A percentile compares a stretch with the other conserved stretches of the same genome.
Evolutionary conservation across 371 early-diverging fungal genomes (phyloP).

Genomic region (Lichtheimia corymbifera): DNA sequence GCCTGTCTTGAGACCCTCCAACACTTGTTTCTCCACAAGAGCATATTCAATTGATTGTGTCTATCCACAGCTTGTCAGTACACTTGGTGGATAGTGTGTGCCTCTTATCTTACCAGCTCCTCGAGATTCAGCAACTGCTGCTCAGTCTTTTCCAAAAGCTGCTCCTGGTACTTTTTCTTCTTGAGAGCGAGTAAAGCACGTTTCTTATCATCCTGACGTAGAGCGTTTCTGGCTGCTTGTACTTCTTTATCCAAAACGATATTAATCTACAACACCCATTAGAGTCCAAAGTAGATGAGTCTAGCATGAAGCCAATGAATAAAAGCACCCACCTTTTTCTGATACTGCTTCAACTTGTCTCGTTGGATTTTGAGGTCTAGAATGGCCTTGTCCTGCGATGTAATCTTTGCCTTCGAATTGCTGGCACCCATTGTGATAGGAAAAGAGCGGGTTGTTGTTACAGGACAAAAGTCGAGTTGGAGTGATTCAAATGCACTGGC

Average conservation of each 20-base stretch:
- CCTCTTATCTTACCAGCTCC: slow-evolving; percentile 64
- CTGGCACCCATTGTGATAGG: slow-evolving; percentile 7
- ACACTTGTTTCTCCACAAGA: slow-evolving; percentile 84
- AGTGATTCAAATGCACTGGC: too few relatives aligned
- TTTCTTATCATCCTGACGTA: slow-evolving; percentile 74
- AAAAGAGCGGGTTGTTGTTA: too few relatives aligned
- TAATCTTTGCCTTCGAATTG: slow-evolving; percentile 59
- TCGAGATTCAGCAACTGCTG: slow-evolving; percentile 87
- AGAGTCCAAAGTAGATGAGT: slow-evolving; percentile 1
- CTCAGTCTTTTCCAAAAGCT: slow-evolving; percentile 79
- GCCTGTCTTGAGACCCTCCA: slow-evolving; percentile 83
- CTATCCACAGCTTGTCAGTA: slow-evolving; percentile 26
- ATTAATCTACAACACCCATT: slow-evolving; percentile 53
- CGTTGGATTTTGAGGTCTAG: slow-evolving; percentile 93
- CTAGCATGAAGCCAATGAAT: not conserved
- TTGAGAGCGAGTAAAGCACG: slow-evolving; percentile 87
- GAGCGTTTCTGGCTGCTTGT: slow-evolving; percentile 60
- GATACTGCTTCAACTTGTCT: slow-evolving; percentile 90
- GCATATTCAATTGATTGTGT: slow-evolving; percentile 89
- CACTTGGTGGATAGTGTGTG: not conserved
- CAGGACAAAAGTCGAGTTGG: too few relatives aligned
- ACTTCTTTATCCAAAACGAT: slow-evolving; percentile 67
- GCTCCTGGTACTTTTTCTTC: slow-evolving; percentile 95
- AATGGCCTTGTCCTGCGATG: slow-evolving; percentile 88
- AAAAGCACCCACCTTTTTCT: slow-evolving; percentile 52